phyloP scores from a whole-genome alignment of 306 rosid species.

The Lagenaria siceraria region DNA sequence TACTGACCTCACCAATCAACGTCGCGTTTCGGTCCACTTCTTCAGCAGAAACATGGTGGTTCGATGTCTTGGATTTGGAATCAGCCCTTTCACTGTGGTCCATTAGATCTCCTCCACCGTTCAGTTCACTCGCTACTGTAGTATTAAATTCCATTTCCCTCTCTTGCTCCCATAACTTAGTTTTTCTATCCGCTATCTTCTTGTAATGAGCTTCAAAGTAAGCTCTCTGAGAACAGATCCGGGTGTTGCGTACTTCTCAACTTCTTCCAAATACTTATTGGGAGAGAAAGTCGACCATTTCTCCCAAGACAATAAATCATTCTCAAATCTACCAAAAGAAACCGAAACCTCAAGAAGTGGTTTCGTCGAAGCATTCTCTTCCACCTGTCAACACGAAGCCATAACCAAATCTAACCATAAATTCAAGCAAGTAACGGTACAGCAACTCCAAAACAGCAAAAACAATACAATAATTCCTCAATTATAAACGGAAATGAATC shows the following conservation, averaged over 20 bases:
- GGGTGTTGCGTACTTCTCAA: conserved; percentile 87
- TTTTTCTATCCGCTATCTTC: conserved; percentile 82
- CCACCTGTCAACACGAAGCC: conserved; percentile 39
- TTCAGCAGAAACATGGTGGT: conserved; percentile 15
- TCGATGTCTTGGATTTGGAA: conserved; percentile 20
- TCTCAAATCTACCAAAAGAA: conserved; percentile 90
- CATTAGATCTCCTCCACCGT: conserved; percentile 38
- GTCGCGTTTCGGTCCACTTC: conserved; percentile 14
- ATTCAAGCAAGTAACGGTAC: neutral
- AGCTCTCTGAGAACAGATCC: conserved; percentile 92
- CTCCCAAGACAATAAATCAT: conserved; percentile 89
- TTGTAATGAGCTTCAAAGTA: conserved; percentile 95
- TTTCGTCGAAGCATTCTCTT: conserved; percentile 44
- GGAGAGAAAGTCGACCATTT: conserved; percentile 93
- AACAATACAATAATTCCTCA: neutral
- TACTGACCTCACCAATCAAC: conserved; percentile 19
- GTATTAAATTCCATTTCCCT: conserved; percentile 31
- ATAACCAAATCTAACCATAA: conserved; percentile 20
- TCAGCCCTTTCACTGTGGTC: conserved; percentile 8
- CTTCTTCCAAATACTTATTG: conserved; percentile 90
- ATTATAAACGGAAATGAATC: neutral
- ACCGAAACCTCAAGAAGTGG: conserved; percentile 69
- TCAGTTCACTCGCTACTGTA: conserved; percentile 30
- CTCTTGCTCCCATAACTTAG: conserved; percentile 58
- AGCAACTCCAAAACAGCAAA: neutral